Conservation (phyloP, 2,329 filamentous ascomycete species). For the Thermochaetoides dissita region DNA sequence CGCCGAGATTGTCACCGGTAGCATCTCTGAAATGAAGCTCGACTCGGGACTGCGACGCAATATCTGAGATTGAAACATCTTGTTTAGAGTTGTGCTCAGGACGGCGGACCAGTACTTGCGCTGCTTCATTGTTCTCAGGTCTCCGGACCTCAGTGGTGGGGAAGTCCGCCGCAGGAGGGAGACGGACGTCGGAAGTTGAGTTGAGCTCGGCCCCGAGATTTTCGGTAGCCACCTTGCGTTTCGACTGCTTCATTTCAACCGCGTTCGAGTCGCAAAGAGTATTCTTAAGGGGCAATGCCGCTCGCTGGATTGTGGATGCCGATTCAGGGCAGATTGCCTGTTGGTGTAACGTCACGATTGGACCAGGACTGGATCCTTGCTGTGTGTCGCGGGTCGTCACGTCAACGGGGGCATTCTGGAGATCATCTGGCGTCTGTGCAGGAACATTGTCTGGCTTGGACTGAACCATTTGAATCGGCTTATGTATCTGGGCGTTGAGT, state of each 20-base stretch:
- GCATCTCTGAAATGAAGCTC: neutral
- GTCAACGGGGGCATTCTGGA: neutral
- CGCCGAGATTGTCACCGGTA: constrained; percentile 5
- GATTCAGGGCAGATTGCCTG: neutral
- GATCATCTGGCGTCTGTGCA: neutral
- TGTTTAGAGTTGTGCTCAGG: neutral
- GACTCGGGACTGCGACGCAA: neutral
- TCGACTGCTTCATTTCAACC: neutral
- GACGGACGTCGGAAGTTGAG: constrained; percentile 2
- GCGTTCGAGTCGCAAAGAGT: neutral
- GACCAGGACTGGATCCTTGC: neutral
- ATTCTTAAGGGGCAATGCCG: neutral
- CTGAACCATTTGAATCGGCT: too few species aligned
- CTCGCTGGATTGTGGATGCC: neutral
- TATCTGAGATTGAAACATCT: neutral
- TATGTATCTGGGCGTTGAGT: neutral
- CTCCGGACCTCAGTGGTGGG: constrained; percentile 10
- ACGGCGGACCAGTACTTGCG: neutral
- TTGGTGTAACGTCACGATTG: neutral
- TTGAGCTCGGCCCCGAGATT: constrained; percentile 10
- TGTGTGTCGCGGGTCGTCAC: neutral
- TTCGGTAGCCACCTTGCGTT: neutral
- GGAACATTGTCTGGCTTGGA: neutral
- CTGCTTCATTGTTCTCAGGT: constrained; percentile 1
- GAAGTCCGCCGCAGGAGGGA: constrained; percentile 7